Base-by-base conservation (phyloP, 352 stramenopile genomes). In the Pythium brassicae region DNA sequence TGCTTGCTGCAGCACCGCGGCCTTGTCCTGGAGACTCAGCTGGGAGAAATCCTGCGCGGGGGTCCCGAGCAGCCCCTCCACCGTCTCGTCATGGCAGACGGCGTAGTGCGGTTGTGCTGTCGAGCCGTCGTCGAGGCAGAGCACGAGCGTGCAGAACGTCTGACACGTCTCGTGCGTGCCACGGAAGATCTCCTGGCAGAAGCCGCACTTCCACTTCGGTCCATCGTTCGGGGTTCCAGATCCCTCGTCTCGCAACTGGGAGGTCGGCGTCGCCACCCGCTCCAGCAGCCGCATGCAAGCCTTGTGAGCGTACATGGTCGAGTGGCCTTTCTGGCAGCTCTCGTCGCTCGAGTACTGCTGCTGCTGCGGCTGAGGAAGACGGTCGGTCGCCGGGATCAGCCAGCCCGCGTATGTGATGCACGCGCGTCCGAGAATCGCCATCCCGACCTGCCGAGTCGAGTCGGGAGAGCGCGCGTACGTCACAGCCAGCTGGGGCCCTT, bases 11-110 rank as follows among this genome's bases (percentile, higher is more conserved):
- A 89, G 46, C 7, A 56, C 57, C 11, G 35, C 43, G 14, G 68
- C 65, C 55, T 85, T 87, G 39, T 71, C 55, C 23, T 58, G 48
- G 3, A 87, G 51, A 12, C 61, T 68, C 20, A 86, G 53, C 53
- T 87, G 76, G 5, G 65, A 57, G 49, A 84, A 89, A 25, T 71
- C 63, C 17, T 83, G 66, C 2, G 76, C 71, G 0, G 72, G 45
- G 1, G 80, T 39, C n/a, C 62, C 66, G 19, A 89, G 59, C 29
- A 89, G 45, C 20, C 49, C 39, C 22, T 72, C 74, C 8, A 84
- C 65, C 10, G 57, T 66, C 14, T 83, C 65, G 1, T 64, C 68
- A 48, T 81, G 62, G 46, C 76, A 84, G n/a, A 86, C 50, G 2
- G 71, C 72, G 2, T 70, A 29, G 17, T 82, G 5, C 9, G 57